Conservation (phyloP, 2,329 filamentous ascomycete species). For the Aspergillus ustus region DNA sequence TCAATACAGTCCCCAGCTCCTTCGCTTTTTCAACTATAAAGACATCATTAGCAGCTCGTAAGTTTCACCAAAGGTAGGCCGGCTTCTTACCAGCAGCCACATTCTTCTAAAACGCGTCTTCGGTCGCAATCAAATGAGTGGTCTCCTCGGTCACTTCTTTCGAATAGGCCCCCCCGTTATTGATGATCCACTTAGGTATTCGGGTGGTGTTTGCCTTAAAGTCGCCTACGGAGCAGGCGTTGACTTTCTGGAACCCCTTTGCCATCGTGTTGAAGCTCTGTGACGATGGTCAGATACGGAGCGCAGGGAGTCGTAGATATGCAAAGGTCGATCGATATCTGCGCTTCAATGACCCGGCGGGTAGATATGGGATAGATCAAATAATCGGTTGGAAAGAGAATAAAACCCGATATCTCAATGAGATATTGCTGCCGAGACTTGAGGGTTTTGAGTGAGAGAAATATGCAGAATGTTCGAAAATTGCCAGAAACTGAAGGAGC, state of each 20-base stretch:
- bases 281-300: not conserved
- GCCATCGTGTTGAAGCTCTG: conserved; percentile 35
- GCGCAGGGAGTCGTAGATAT: not conserved
- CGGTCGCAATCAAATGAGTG: conserved; percentile 74
- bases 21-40: conserved; percentile 48
- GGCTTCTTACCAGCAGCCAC: conserved; percentile 44
- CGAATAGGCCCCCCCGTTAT: conserved; percentile 64
- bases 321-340: not conserved
- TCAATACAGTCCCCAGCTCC: conserved; percentile 42
- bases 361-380: not conserved
- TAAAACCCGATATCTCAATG: not conserved
- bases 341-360: too few relatives aligned
- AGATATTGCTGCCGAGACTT: not conserved
- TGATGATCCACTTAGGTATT: conserved; percentile 67
- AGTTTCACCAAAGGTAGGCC: not conserved
- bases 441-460: not conserved
- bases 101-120: conserved; percentile 62
- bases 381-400: not conserved
- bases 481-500: not conserved
- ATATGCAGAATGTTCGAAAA: not conserved
- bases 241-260: conserved; percentile 55
- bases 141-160: conserved; percentile 57
- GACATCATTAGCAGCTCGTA: not conserved
- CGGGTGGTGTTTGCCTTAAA: conserved; percentile 60
- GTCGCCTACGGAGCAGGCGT: conserved; percentile 63